Conservation (phyloP, 129 eudicot genomes). For the Saposhnikovia divaricata region DNA sequence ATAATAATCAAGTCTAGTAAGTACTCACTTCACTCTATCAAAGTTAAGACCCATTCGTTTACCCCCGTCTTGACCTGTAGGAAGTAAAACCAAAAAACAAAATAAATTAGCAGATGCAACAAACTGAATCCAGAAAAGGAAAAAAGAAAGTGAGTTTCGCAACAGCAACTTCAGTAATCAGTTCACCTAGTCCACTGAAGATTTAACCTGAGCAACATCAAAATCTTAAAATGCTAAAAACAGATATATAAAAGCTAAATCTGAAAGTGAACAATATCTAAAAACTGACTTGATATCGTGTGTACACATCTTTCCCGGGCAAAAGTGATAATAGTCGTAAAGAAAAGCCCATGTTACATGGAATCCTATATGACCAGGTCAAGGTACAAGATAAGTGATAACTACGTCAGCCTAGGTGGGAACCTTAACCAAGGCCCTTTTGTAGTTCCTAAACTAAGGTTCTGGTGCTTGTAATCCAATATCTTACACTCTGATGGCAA, state of each 20-base stretch:
- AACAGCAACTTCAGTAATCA: not conserved
- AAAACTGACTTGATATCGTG: not conserved
- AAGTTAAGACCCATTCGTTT: conserved; percentile 91
- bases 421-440: not conserved
- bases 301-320: not conserved
- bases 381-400: not conserved
- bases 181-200: not conserved
- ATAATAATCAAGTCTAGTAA: not conserved
- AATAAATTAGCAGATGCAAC: not conserved
- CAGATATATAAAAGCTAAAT: not conserved
- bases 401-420: not conserved
- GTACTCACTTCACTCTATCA: conserved; percentile 88
- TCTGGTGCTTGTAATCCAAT: not conserved
- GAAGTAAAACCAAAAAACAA: not conserved
- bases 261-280: not conserved
- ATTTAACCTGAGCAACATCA: not conserved
- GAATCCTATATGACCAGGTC: not conserved
- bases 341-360: not conserved
- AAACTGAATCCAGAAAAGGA: not conserved
- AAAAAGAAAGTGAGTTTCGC: not conserved
- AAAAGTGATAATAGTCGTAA: not conserved
- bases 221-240: not conserved
- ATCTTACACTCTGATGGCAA: not conserved
- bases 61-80: conserved; percentile 82
- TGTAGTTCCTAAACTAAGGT: not conserved